Evolutionary conservation across 2,329 filamentous ascomycete species (phyloP), one percentile per base, ranked within the genome.

Genomic region (Ascomycota sp.): DNA sequence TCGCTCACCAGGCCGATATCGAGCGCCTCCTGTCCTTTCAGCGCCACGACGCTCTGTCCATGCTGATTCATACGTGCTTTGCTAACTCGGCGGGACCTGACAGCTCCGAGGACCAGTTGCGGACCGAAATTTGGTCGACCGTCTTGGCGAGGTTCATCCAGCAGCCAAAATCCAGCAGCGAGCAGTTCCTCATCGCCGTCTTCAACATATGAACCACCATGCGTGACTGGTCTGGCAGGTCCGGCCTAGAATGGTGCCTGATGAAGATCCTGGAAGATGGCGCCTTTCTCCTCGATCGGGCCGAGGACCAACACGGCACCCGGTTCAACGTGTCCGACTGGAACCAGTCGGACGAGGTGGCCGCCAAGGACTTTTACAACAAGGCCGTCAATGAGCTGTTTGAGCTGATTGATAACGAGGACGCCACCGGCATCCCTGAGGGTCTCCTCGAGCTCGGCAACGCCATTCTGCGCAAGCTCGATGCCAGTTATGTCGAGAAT

Each of bases 201-300:
- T 64, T 98, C 30, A 85, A 89, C 50, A 74, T 81, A 33, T 95
- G 83, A 79, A 74, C 80, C 30, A 65, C 72, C 32, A 79, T 85
- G 65, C 73, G 80, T 36, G 75, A 85, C 50, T 95, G 86, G 85
- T 78, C 81, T 25, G 82, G 82, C 33, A 83, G 77, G 43, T 70
- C 75, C 40, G 89, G 83, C 38, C 73, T 98, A 61, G 85, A 94
- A 54, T 78, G 82, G 54, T 95, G 86, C 50, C 67, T 98, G 9
- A 89, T 93, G 79, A 80, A 89, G 47, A 81, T 91, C 35, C 67
- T 98, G 21, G 81, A 93, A 52, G 79, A 91, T 42, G 89, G 89
- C 39, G 77, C 83, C 24, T 94, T 94, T 46, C 61, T 95, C 33
- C 62, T 94, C 41, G 83, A 93, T 45, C 75, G 78, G 45, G 74